Percentiles rank a stretch among this genome's conserved stretches.
phyloP scores from a whole-genome alignment of 352 stramenopile genomes.

The Globisporangium takayamanum region DNA sequence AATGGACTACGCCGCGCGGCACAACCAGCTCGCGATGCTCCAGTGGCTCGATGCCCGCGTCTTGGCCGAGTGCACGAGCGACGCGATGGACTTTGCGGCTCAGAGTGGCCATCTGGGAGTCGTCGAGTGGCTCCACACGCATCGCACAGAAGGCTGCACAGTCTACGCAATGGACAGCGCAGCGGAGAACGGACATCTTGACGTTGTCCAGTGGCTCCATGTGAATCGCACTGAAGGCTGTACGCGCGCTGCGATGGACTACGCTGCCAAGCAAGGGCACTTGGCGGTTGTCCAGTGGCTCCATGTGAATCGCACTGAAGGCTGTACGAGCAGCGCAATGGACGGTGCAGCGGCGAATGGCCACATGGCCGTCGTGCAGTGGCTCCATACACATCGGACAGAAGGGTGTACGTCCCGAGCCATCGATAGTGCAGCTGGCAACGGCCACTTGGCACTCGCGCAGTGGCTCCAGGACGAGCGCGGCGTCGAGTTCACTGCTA shows the following conservation, averaged over 20 bases:
- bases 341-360: constrained; percentile 3
- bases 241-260: constrained; percentile 3
- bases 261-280: constrained; percentile 3
- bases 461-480: constrained; percentile 7
- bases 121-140: constrained; percentile 48
- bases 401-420: constrained; percentile 8
- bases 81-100: constrained; percentile 11
- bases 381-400: constrained; percentile 1
- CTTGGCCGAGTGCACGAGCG: constrained; percentile 8
- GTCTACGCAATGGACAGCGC: constrained; percentile 9
- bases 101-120: constrained; percentile 39
- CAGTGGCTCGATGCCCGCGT: constrained; percentile 8
- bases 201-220: constrained; percentile 52
- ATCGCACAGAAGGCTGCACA: constrained; percentile 21
- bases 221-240: constrained; percentile 20
- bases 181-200: constrained; percentile 31
- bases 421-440: constrained; percentile 3
- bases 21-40: constrained; percentile 6
- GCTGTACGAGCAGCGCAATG: constrained; percentile 8
- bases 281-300: constrained; percentile 14
- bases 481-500: constrained; percentile 1
- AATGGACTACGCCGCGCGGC: constrained; percentile 10
- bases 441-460: background rate
- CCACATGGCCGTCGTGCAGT: constrained; percentile 4
- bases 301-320: constrained; percentile 8